phyloP scores from a whole-genome alignment of 768 basidiomycete genomes.

The Hypsizygus marmoreus region DNA sequence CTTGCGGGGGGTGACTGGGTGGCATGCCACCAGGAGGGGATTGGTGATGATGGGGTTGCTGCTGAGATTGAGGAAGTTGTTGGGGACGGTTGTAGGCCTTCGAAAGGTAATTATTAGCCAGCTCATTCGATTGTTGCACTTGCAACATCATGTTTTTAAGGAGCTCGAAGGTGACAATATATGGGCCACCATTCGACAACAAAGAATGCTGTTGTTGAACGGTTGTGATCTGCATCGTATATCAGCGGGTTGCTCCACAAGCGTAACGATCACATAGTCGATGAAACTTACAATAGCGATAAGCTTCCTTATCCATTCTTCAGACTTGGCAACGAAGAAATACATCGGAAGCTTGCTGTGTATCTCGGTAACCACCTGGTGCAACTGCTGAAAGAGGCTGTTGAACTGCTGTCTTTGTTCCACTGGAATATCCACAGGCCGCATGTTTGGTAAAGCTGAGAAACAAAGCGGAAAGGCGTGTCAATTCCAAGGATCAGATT shows the following conservation, averaged over 20 bases:
- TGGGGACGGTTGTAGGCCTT: constrained; percentile 18
- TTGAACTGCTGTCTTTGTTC: constrained; percentile 59
- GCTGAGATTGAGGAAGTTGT: constrained; percentile 18
- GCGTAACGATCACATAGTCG: background rate
- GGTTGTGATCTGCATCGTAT: constrained; percentile 38
- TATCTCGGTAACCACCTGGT: constrained; percentile 46
- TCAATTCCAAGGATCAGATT: background rate
- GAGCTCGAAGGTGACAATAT: constrained; percentile 36
- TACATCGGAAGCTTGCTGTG: constrained; percentile 53
- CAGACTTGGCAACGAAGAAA: constrained; percentile 45
- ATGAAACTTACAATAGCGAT: constrained; percentile 53
- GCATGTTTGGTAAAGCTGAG: constrained; percentile 37
- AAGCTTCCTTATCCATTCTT: constrained; percentile 49
- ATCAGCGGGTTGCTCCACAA: constrained; percentile 8
- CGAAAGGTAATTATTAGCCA: constrained; percentile 11
- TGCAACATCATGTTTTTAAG: constrained; percentile 43
- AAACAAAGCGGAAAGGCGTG: background rate
- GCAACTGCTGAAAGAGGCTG: constrained; percentile 48
- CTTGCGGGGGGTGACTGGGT: constrained; percentile 4
- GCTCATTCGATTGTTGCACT: constrained; percentile 16
- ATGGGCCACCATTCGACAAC: too few relatives aligned
- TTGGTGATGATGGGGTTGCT: constrained; percentile 16
- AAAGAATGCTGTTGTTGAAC: constrained; percentile 46
- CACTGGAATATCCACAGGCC: constrained; percentile 42
- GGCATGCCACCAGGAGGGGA: constrained; percentile 8